phyloP scores from a whole-genome alignment of 2,329 filamentous ascomycete species.

The Clarireedia homoeocarpa region DNA sequence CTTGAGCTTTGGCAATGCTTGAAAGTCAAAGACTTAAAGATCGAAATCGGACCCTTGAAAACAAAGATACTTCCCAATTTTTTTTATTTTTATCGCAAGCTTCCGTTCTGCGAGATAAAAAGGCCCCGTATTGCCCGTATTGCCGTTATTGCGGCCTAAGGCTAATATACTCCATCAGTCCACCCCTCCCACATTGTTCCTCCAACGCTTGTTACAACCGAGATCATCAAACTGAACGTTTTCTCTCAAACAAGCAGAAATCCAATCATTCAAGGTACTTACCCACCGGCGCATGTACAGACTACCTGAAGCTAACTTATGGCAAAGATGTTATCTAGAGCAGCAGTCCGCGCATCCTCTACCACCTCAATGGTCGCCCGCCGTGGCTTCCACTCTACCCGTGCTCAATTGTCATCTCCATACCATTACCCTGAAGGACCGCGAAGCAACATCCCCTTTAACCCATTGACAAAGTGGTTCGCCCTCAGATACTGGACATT shows the following conservation, averaged over 20 bases:
- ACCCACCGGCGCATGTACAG: neutral
- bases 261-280: constrained; percentile 10
- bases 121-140: neutral
- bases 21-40: constrained; percentile 1
- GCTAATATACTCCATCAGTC: neutral
- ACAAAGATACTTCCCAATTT: constrained; percentile 5
- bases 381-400: constrained; percentile 91
- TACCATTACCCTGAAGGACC: constrained; percentile 99
- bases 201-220: constrained; percentile 3
- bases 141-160: neutral
- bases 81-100: neutral
- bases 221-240: constrained; percentile 13
- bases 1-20: neutral
- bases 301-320: constrained; percentile 11
- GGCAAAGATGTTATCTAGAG: constrained; percentile 73
- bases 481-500: constrained; percentile 74
- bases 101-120: neutral
- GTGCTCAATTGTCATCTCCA: constrained; percentile 74
- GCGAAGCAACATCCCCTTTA: constrained; percentile 93
- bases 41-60: neutral
- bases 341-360: constrained; percentile 51
- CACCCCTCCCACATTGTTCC: constrained; percentile 4
- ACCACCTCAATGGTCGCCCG: constrained; percentile 66
- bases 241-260: constrained; percentile 11
- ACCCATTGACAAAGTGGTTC: constrained; percentile 86